Evolutionary conservation across 1,139 yeast genomes (phyloP), one percentile per base, ranked within the genome.

Genomic region (Yamadazyma oceani): DNA sequence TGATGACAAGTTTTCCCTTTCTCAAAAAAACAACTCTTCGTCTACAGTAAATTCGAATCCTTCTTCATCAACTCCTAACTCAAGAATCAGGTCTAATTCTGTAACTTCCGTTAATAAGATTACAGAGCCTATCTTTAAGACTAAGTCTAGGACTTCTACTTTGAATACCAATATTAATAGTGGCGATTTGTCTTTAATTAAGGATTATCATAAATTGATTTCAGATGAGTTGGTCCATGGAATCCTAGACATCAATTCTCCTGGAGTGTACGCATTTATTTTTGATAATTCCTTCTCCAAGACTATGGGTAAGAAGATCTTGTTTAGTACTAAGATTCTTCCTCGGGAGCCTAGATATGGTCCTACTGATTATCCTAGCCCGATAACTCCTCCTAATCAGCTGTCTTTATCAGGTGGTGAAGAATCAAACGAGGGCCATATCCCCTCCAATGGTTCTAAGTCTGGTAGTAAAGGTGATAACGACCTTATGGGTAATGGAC

Each of bases 281-380:
- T 84, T 92, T 57, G 97, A 92, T 60, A 92, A 92, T 59, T 85
- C 96, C 1, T 88, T 90, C 49, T 84, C 96, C 27, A 88, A 87
- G 53, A 87, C 84, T 31, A 85, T 82, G 16, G 81, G 90, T 36
- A 92, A 92, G 61, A 86, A 84, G 44, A 82, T 90, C 1, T 68
- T 82, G 40, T 89, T 89, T 58, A 78, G 83, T 38, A 72, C 77
- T 37, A 73, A 73, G 41, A 66, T 79, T 10, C 57, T 60, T n/a
- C 37, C 45, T 3, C 36, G 34, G 14, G 37, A 37, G n/a, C 8
- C 31, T 28, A 16, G 11, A 5, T 19, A 17, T 13, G 19, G 16
- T 7, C 24, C 24, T 8, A 26, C 39, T 4, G 17, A 17, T 16
- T 44, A 38, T 17, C 42, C 49, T 9, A 31, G 40, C 4, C 45